Base-by-base conservation (phyloP, 768 basidiomycete species). In the Lenzites betulinus region DNA sequence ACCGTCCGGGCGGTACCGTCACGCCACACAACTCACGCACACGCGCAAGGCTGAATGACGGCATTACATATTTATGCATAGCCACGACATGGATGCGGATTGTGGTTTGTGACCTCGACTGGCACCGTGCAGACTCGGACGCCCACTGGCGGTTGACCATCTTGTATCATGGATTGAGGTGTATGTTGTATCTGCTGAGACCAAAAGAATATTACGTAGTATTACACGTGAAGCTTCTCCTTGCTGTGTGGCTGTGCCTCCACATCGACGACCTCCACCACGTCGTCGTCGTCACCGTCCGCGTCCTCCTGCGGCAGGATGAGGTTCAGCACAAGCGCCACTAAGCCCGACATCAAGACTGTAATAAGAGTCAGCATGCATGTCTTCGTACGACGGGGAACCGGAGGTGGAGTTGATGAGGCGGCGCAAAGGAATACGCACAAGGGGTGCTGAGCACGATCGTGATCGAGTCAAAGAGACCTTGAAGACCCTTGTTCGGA, bases 371-470 rank as follows among this genome's bases (percentile, higher is more conserved):
- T 59, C 51, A 62, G 56, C 25, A 39, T 16, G 18, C 2, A 22
- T 16, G 2, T 22, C 25, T 12, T 36, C n/a, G 8, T 9, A 49
- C 16, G 13, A 22, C n/a, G n/a, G n/a, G n/a, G n/a, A n/a, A n/a
- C n/a, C n/a, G n/a, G n/a, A n/a, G n/a, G n/a, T n/a, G n/a, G n/a
- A n/a, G n/a, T n/a, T n/a, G n/a, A n/a, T n/a, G n/a, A n/a, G n/a
- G n/a, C n/a, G n/a, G n/a, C 23, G 25, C 30, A 38, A 22, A 26
- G 42, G 12, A n/a, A 12, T 6, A 74, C 88, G 78, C 71, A 91
- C 91, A 93, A 38, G 91, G 92, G 1, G 91, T 93, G 61, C 84
- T 87, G 57, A 93, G 73, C 38, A 93, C 75, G 67, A 94, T 93
- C 33, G 88, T 87, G 62, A 93, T 90, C 5, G 89, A 88, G 68